Evolutionary conservation across 345 rosid genomes (phyloP).

Genomic region (Durio zibethinus): DNA sequence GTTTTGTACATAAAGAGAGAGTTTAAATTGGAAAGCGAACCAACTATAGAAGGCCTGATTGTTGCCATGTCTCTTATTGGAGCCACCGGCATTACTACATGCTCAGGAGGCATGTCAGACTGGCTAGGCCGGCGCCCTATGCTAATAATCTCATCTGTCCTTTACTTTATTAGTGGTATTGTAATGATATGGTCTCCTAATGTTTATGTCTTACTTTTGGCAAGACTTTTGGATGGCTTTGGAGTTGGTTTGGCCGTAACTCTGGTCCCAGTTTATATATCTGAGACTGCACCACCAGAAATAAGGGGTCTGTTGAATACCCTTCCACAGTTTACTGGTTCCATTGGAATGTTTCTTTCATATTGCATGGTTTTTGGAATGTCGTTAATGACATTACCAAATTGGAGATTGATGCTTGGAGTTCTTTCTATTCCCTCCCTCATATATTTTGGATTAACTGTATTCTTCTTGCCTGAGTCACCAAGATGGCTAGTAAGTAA

Average conservation of each 20-base stretch:
- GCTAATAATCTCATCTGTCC: constrained; percentile 70
- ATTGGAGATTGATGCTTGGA: constrained; percentile 98
- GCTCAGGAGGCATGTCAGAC: constrained; percentile 80
- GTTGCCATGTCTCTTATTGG: constrained; percentile 96
- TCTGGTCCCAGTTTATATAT: constrained; percentile 85
- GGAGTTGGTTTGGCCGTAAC: constrained; percentile 93
- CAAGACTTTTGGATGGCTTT: constrained; percentile 89
- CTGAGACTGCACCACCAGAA: constrained; percentile 97
- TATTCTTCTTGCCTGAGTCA: constrained; percentile 89
- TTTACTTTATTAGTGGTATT: constrained; percentile 71
- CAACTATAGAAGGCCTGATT: constrained; percentile 83
- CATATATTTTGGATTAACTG: constrained; percentile 52
- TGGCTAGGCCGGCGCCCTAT: constrained; percentile 88
- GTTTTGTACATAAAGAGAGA: constrained; percentile 86
- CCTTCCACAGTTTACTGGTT: constrained; percentile 92
- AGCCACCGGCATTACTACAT: constrained; percentile 81
- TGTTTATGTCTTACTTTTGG: constrained; percentile 72
- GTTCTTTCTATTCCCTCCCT: constrained; percentile 82
- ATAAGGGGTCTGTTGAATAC: constrained; percentile 82
- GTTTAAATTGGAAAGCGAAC: constrained; percentile 63
- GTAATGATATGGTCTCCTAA: constrained; percentile 96
- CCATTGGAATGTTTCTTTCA: constrained; percentile 86
- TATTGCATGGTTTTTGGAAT: constrained; percentile 92
- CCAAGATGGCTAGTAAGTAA: constrained; percentile 99
- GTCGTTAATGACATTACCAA: constrained; percentile 69